Evolutionary conservation across 169 alveolate genomes (phyloP).

Genomic region (Plasmodium cynomolgi): DNA sequence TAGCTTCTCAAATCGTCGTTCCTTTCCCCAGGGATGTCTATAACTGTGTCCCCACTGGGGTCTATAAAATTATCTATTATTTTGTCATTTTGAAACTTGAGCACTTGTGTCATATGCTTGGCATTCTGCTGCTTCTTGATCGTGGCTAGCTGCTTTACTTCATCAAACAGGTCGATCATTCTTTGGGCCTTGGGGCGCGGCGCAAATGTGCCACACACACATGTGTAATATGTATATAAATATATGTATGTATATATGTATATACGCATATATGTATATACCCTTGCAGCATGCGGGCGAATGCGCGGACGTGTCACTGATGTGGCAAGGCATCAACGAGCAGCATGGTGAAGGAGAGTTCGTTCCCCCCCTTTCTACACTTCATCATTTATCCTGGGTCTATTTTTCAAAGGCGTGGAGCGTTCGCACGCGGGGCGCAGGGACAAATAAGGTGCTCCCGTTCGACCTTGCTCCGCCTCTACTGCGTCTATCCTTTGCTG

Average conservation of each 20-base stretch:
- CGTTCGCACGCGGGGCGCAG: background rate
- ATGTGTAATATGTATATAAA: background rate
- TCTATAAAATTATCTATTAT: slow-evolving; percentile 13
- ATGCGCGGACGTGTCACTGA: background rate
- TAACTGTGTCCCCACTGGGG: slow-evolving; percentile 28
- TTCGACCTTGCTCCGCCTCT: background rate
- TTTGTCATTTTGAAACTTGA: slow-evolving; percentile 23
- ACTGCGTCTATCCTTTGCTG: background rate
- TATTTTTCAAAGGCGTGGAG: background rate
- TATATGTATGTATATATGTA: too few species aligned
- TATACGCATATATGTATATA: background rate
- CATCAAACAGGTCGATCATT: slow-evolving; percentile 60
- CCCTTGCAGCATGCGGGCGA: background rate
- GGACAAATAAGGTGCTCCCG: background rate
- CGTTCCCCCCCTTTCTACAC: background rate
- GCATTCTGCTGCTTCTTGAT: slow-evolving; percentile 43
- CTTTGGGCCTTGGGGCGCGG: background rate
- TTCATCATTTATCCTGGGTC: background rate
- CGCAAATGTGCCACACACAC: background rate
- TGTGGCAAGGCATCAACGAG: background rate
- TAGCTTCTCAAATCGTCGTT: slow-evolving; percentile 39
- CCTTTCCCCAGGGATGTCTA: background rate
- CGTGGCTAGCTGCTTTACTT: slow-evolving; percentile 20
- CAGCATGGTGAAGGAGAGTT: background rate
- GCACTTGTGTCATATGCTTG: slow-evolving; percentile 16